Percentiles rank a stretch among this genome's conserved stretches.
Conservation (phyloP, 1,284 basidiomycete species). For the Melanopsichium pennsylvanicum region DNA sequence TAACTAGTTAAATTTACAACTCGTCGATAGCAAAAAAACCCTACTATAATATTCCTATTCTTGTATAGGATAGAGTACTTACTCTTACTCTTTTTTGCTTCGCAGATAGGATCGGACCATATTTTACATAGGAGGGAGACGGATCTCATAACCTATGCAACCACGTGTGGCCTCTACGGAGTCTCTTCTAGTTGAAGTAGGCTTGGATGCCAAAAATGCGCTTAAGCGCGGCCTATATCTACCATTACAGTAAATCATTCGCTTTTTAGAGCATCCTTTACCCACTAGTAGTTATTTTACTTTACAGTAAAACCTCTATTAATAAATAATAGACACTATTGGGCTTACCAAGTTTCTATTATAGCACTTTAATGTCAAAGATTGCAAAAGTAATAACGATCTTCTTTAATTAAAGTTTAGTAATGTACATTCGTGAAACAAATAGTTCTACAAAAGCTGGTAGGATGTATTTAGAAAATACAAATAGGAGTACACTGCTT, state of each 20-base stretch:
- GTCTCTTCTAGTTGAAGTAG: too few species aligned
- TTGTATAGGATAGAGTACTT: too few species aligned
- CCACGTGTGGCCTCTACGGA: too few species aligned
- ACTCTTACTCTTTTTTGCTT: too few species aligned
- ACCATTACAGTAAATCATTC: constrained; percentile 28
- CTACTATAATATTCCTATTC: too few species aligned
- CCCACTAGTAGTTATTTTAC: constrained; percentile 19
- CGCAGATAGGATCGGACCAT: too few species aligned
- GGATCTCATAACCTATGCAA: too few species aligned
- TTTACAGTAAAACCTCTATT: constrained; percentile 24
- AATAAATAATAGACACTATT: constrained; percentile 25
- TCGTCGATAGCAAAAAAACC: too few species aligned
- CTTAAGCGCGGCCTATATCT: constrained; percentile 16
- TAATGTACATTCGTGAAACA: constrained; percentile 52
- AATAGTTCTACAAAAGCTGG: constrained; percentile 42
- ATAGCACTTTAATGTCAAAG: constrained; percentile 24
- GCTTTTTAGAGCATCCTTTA: constrained; percentile 37
- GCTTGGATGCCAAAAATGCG: neutral
- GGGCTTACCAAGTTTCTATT: constrained; percentile 31
- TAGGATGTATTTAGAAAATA: constrained; percentile 58
- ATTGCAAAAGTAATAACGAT: too few species aligned
- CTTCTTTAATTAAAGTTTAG: constrained; percentile 39
- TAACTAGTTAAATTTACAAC: too few species aligned
- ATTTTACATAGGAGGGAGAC: too few species aligned
- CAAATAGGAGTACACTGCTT: constrained; percentile 59